Base-by-base conservation (phyloP, 768 basidiomycete genomes). In the Daedaleopsis sinensis region DNA sequence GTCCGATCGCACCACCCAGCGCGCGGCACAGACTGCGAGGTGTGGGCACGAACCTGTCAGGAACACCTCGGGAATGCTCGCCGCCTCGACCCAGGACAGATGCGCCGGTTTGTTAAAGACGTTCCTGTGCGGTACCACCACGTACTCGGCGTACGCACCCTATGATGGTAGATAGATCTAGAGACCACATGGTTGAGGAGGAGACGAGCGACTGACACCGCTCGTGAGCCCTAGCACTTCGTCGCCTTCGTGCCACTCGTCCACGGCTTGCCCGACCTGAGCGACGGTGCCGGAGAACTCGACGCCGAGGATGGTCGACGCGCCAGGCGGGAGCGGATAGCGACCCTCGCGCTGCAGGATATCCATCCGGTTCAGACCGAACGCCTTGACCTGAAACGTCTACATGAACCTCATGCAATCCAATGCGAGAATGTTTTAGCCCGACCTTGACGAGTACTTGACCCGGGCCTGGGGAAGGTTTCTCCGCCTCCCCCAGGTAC, bases 141-240 rank as follows among this genome's bases (percentile, higher is more conserved):
- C 85, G 71, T 87, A 96, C 72, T 96, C 91, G 38, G 94, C 94
- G 69, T 95, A 96, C 47, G 94, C 93, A 38, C 94, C 94, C 94
- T 95, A n/a, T n/a, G n/a, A n/a, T n/a, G n/a, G 37, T 36, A 49
- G 43, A 44, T 23, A 32, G 13, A 24, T 18, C 55, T 42, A 24
- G 51, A 32, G n/a, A 52, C 21, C 49, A 13, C 24, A 23, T 4
- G 10, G 11, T 43, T 19, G 18, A 23, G 19, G 44, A 23, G 21
- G n/a, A n/a, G n/a, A n/a, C 8, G 12, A 48, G 19, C n/a, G 1
- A 46, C 89, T 74, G 72, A 95, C 94, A 18, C 94, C 94, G 36
- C 82, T 84, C 9, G 88, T 83, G 2, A 96, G 80, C 16, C 94
- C 95, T 61, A 93, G 84, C 66, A 96, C 96, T 72, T 96, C 94